Evolutionary conservation across 2,329 filamentous ascomycete species (phyloP).

Genomic region (Rosellinia necatrix): DNA sequence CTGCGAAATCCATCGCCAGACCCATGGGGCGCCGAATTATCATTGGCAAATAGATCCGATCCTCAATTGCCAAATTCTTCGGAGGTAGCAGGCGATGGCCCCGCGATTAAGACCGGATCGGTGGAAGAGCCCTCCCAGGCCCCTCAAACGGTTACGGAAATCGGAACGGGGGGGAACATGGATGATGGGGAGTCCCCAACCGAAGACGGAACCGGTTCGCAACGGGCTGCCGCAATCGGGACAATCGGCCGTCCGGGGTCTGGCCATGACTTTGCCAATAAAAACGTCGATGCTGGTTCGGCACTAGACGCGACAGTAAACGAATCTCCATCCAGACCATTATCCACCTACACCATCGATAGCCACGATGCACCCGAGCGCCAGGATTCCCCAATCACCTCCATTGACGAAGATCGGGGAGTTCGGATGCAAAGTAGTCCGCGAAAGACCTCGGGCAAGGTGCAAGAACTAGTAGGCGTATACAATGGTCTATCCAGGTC

Average conservation of each 20-base stretch:
- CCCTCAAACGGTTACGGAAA: neutral
- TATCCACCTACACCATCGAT: constrained; percentile 37
- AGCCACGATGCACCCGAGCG: constrained; percentile 39
- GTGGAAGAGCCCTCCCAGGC: neutral
- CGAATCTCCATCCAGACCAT: constrained; percentile 35
- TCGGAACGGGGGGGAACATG: neutral
- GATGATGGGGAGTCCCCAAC: neutral
- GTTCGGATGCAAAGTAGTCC: constrained; percentile 30
- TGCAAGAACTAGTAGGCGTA: constrained; percentile 56
- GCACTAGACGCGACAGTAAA: constrained; percentile 23
- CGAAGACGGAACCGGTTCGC: neutral
- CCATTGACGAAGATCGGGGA: constrained; percentile 48
- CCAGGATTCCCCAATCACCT: constrained; percentile 51
- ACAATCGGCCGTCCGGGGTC: neutral
- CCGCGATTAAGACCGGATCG: constrained; percentile 7
- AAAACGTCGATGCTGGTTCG: constrained; percentile 5
- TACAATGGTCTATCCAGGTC: constrained; percentile 51
- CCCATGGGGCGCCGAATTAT: constrained; percentile 48
- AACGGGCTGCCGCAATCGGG: neutral
- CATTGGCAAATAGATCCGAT: constrained; percentile 31
- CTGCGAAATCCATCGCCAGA: constrained; percentile 47
- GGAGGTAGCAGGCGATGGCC: constrained; percentile 6
- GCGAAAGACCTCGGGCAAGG: constrained; percentile 48
- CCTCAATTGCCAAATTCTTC: constrained; percentile 11
- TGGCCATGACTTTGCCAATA: neutral